Base-by-base conservation (phyloP, 257 asterid species). In the Penstemon davidsonii region DNA sequence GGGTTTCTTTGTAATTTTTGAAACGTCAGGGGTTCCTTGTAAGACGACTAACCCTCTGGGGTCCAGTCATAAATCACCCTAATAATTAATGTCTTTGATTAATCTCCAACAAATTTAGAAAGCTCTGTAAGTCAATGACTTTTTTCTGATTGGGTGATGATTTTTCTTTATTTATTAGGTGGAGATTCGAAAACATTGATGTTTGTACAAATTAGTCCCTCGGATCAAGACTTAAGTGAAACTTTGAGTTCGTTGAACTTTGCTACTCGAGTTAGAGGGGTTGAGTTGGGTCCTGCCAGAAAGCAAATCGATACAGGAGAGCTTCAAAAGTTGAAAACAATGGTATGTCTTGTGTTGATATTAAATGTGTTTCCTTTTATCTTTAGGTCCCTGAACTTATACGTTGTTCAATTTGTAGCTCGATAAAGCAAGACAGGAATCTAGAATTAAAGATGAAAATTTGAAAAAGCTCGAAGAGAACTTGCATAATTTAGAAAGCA, bases 131-230 rank as follows among this genome's bases (percentile, higher is more conserved):
- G 67, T 56, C n/a, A n/a, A n/a, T n/a, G n/a, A n/a, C n/a, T n/a
- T n/a, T n/a, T n/a, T n/a, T n/a, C n/a, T n/a, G n/a, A n/a, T n/a
- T n/a, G n/a, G n/a, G n/a, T n/a, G 63, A 58, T 54, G 10, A n/a
- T 40, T 51, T 45, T 66, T 41, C 33, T 52, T 73, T 63, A 11
- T 51, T 69, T 55, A 74, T 60, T 76, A 93, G 99, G 99, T 10
- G 99, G 97, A 42, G 96, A 93, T 70, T 87, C 99, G 44, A 93
- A 93, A 80, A 86, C 97, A 7, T 75, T 93, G 78, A 93, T 93
- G 99, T 93, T 93, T 81, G 96, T 93, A 44, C 99, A 93, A 79
- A 93, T 93, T 50, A 93, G 99, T 79, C 99, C 99, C n/a, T 86
- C 99, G 0, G 96, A 90, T 64, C 90, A 84, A 72, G 99, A 93